Conservation (phyloP, 441 rosid genomes). For the Daphne laureola region DNA sequence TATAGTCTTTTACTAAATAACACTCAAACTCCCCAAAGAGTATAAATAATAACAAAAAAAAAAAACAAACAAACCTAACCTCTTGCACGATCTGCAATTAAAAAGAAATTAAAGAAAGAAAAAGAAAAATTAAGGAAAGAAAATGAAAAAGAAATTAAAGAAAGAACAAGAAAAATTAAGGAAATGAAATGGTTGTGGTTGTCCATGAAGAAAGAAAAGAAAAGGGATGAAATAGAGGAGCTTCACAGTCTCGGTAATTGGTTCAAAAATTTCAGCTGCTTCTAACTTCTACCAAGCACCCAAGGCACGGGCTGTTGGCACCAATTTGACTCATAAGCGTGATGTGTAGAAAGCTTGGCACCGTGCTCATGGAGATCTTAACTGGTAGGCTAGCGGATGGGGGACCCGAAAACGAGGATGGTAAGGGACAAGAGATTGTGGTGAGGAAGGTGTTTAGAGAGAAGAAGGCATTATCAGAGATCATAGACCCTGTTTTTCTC, state of each 20-base stretch:
- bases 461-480: slow-evolving; percentile 52
- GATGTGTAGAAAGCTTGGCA: slow-evolving; percentile 88
- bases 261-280: slow-evolving; percentile 40
- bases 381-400: slow-evolving; percentile 55
- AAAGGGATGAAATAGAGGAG: too few species aligned
- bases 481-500: slow-evolving; percentile 55
- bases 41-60: too few species aligned
- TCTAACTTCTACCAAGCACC: slow-evolving; percentile 59
- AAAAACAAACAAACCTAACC: too few species aligned
- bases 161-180: too few species aligned
- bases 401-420: slow-evolving; percentile 44
- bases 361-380: slow-evolving; percentile 65
- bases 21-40: too few species aligned
- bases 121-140: too few species aligned
- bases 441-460: slow-evolving; percentile 63
- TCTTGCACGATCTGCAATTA: too few species aligned
- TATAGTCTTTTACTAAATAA: too few species aligned
- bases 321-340: slow-evolving; percentile 65
- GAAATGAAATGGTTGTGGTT: too few species aligned
- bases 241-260: slow-evolving; percentile 26
- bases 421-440: slow-evolving; percentile 46
- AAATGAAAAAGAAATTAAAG: too few species aligned
- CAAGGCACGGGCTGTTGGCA: slow-evolving; percentile 48
- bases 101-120: too few species aligned
- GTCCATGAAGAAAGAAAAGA: too few species aligned